phyloP scores from a whole-genome alignment of 2,329 filamentous ascomycete species.

The Akanthomyces dipterigenus region DNA sequence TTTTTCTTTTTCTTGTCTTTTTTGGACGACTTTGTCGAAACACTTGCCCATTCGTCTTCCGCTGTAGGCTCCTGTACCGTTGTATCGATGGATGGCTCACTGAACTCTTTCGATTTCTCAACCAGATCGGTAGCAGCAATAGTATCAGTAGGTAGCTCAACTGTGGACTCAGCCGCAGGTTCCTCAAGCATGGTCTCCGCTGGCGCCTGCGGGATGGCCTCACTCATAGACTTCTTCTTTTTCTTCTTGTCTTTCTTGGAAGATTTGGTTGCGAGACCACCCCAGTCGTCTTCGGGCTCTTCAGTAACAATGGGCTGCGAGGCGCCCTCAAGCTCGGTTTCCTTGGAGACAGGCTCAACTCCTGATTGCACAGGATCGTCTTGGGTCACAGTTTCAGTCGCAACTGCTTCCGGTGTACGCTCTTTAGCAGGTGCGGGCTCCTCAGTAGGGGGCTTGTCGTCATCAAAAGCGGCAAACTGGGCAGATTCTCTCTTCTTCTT shows the following conservation, averaged over 20 bases:
- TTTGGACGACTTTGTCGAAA: constrained; percentile 13
- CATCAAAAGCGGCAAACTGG: neutral
- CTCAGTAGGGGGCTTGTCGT: neutral
- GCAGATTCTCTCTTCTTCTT: constrained; percentile 12
- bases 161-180: no score
- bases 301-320: constrained; percentile 18
- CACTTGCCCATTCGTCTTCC: neutral
- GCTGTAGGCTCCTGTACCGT: neutral
- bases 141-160: neutral
- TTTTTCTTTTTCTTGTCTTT: constrained; percentile 29
- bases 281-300: constrained; percentile 24
- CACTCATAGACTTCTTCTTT: constrained; percentile 14
- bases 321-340: constrained; percentile 14
- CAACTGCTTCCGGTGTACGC: neutral
- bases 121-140: neutral
- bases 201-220: neutral
- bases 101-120: neutral
- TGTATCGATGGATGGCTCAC: neutral
- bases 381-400: neutral
- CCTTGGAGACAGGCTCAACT: constrained; percentile 13
- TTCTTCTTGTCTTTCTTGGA: constrained; percentile 26
- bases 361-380: constrained; percentile 14
- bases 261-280: constrained; percentile 23
- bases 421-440: neutral
- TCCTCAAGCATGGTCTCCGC: neutral